Percentiles rank a stretch among this genome's conserved stretches.
Conservation (phyloP, 441 rosid genomes). For the Pelargonium cotyledonis region DNA sequence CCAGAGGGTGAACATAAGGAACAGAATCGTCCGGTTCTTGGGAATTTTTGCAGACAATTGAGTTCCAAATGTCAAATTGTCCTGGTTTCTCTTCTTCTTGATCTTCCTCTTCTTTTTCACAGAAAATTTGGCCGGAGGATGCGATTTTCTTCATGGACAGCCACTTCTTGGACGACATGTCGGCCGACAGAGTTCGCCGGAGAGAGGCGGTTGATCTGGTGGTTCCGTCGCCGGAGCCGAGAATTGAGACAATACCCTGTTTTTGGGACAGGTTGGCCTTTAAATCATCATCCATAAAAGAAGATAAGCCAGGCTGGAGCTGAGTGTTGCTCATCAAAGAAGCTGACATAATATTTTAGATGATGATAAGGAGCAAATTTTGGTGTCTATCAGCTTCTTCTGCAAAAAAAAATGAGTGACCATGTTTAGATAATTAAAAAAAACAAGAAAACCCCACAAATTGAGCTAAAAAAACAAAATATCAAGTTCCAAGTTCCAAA, state of each 20-base stretch:
- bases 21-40: slow-evolving; percentile 5
- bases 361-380: not conserved
- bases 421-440: not conserved
- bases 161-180: slow-evolving; percentile 75
- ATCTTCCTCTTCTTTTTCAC: slow-evolving; percentile 17
- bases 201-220: slow-evolving; percentile 38
- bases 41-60: slow-evolving; percentile 25
- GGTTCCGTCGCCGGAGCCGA: slow-evolving; percentile 29
- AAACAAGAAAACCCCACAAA: too few relatives aligned
- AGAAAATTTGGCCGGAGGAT: slow-evolving; percentile 38
- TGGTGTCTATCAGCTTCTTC: slow-evolving; percentile 11
- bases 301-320: slow-evolving; percentile 29
- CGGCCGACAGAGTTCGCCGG: slow-evolving; percentile 74
- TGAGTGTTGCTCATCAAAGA: slow-evolving; percentile 35
- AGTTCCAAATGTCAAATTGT: slow-evolving; percentile 56
- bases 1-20: slow-evolving; percentile 65
- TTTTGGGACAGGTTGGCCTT: slow-evolving; percentile 22
- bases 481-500: too few relatives aligned
- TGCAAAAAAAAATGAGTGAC: not conserved
- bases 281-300: slow-evolving; percentile 36
- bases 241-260: slow-evolving; percentile 74
- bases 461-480: too few relatives aligned
- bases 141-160: slow-evolving; percentile 43
- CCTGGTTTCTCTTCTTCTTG: not conserved
- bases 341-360: slow-evolving; percentile 31